phyloP scores from a whole-genome alignment of 148 eudicot genomes.

The Diospyros kaki region DNA sequence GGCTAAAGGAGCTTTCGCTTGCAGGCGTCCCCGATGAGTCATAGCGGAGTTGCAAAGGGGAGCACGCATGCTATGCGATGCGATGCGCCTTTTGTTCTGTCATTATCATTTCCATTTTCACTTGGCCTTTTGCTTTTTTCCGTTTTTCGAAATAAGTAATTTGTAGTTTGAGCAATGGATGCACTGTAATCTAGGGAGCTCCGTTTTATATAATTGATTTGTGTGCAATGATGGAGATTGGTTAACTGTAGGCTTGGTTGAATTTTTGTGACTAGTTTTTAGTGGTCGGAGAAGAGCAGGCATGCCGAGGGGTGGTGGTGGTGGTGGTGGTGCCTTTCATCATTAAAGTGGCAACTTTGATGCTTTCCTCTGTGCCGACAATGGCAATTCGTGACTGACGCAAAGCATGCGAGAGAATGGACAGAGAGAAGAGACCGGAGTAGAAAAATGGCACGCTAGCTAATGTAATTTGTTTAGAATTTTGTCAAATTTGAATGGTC shows the following conservation, averaged over 20 bases:
- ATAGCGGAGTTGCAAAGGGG: constrained; percentile 1
- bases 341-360: constrained; percentile 11
- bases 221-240: neutral
- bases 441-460: too few species aligned
- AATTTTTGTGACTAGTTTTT: neutral
- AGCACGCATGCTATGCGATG: constrained; percentile 3
- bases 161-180: neutral
- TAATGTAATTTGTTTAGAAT: too few species aligned
- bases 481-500: too few species aligned
- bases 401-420: neutral
- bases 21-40: constrained; percentile 27
- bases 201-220: neutral
- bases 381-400: neutral
- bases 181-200: neutral
- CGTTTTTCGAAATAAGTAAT: neutral
- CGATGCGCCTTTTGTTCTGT: neutral
- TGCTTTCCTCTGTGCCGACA: neutral
- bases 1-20: constrained; percentile 78
- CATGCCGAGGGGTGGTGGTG: neutral
- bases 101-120: neutral
- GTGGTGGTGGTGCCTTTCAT: constrained; percentile 12
- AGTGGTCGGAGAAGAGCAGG: neutral
- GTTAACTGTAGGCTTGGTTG: neutral
- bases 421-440: too few species aligned
- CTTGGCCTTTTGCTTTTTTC: neutral